Evolutionary conservation across 2,329 filamentous ascomycete species (phyloP), one percentile per base, ranked within the genome.

Genomic region (Mycogone perniciosa): DNA sequence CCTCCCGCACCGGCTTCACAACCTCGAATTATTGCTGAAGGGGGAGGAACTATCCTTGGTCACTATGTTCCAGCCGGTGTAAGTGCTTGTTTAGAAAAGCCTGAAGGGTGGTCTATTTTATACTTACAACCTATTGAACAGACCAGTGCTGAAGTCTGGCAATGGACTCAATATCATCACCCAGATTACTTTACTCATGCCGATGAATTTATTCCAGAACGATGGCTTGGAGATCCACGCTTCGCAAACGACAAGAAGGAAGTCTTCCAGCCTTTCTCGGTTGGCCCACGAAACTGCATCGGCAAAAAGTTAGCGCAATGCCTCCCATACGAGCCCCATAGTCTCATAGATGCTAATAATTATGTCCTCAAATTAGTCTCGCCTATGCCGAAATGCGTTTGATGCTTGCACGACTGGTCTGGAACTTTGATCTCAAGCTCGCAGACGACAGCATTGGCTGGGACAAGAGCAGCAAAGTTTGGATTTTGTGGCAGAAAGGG

Each of bases 1-100:
- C 71, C 75, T 2, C 74, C 74, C 0, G 67, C 72, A 0, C 66
- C 66, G 2, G 69, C 68, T 1, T 59, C 68, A 9, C 62, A 70
- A 40, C 2, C 71, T 67, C 52, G 64, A 53, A 56, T 62, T 4
- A 62, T 62, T 2, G 62, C 64, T 0, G 43, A 55, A 0, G 56
- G 52, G 1, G 67, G 67, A 2, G 65, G 67, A 13, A 53, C 0
- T 1, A 61, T 72, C 46, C 56, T 58, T 20, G 64, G 62, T 6
- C 13, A 55, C 9, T 65, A 56, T 20, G 56, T 73, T 1, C 66
- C 69, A 1, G 61, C 64, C 46, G 59, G 59, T 27, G 66, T 67
- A 56, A 56, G 60, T 57, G 1, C 10, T 11, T 38, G 3, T 6
- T n/a, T 9, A 6, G 8, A 7, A 26, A 26, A 10, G n/a, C n/a